A percentile compares a stretch with the other conserved stretches of the same genome.
These are phyloP conservation scores for Silene coronaria DNA, from an alignment of 179 eudicot species.

Conservation along the genomic window DNA sequence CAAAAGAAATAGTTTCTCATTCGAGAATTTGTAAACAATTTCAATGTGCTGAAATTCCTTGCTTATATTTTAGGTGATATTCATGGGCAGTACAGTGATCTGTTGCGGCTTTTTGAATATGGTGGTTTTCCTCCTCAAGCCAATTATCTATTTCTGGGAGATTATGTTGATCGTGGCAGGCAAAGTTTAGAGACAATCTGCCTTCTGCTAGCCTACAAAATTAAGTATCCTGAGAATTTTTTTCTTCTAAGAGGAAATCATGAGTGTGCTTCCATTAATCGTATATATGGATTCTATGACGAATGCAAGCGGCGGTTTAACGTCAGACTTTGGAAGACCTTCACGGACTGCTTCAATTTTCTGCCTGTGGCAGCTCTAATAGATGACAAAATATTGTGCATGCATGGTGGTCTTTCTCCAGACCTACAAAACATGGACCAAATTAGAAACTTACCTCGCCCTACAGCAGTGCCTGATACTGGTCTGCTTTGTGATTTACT, in stretches of 20 bases:
- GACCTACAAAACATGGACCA: conserved; percentile 69
- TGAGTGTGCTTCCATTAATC: conserved; percentile 78
- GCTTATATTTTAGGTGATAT: conserved; percentile 61
- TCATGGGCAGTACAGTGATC: conserved; percentile 90
- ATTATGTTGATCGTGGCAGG: conserved; percentile 80
- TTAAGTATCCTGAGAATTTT: conserved; percentile 74
- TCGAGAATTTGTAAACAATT: not conserved
- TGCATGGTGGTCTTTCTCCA: conserved; percentile 95
- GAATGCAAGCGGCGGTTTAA: conserved; percentile 80
- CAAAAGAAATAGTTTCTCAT: too few species aligned
- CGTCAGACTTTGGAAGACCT: conserved; percentile 83
- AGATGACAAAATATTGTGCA: conserved; percentile 80
- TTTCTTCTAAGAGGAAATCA: conserved; percentile 86
- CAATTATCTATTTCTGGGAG: conserved; percentile 79
- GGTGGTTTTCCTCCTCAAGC: conserved; percentile 85
- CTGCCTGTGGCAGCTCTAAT: conserved; percentile 80
- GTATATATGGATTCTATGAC: conserved; percentile 75
- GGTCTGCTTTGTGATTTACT: conserved; percentile 89
- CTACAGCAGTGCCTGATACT: conserved; percentile 75
- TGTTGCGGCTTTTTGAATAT: conserved; percentile 75
- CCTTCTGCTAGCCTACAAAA: conserved; percentile 78
- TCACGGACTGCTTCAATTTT: conserved; percentile 78
- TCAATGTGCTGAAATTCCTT: not conserved
- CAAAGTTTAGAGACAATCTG: conserved; percentile 85
- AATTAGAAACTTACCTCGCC: conserved; percentile 73